A percentile compares a stretch with the other conserved stretches of the same genome.
phyloP scores from a whole-genome alignment of 331 rosid genomes.

The Pyracantha coccinea region DNA sequence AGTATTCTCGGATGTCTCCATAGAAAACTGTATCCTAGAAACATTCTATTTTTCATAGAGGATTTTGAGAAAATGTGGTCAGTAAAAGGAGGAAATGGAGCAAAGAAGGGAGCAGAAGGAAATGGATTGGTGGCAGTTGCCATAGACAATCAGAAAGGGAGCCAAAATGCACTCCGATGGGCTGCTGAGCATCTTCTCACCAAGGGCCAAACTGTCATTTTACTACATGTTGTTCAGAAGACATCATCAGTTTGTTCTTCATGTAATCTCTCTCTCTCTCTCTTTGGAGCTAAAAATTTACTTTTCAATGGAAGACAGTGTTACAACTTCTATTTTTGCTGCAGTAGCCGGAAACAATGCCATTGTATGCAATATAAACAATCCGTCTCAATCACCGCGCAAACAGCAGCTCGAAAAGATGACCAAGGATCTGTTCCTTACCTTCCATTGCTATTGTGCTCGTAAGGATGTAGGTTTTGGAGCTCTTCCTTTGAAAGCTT shows the following conservation, averaged over 20 bases:
- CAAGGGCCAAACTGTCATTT: constrained; percentile 62
- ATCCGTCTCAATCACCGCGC: constrained; percentile 33
- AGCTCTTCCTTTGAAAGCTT: neutral
- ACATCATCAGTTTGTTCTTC: constrained; percentile 24
- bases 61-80: constrained; percentile 38
- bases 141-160: constrained; percentile 79
- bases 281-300: neutral
- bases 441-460: constrained; percentile 87
- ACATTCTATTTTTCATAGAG: neutral
- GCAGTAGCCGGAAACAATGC: constrained; percentile 46
- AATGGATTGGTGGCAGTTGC: constrained; percentile 79
- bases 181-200: constrained; percentile 62
- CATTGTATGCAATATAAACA: constrained; percentile 37
- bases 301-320: neutral
- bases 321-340: neutral
- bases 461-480: constrained; percentile 70
- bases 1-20: no score
- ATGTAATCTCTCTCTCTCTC: constrained; percentile 16
- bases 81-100: constrained; percentile 27
- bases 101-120: constrained; percentile 36
- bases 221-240: constrained; percentile 60
- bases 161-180: constrained; percentile 81
- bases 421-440: constrained; percentile 53
- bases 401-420: constrained; percentile 45
- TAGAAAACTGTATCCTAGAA: neutral